Base-by-base conservation (phyloP, 352 stramenopile genomes). In the Phytophthora chlamydospora region DNA sequence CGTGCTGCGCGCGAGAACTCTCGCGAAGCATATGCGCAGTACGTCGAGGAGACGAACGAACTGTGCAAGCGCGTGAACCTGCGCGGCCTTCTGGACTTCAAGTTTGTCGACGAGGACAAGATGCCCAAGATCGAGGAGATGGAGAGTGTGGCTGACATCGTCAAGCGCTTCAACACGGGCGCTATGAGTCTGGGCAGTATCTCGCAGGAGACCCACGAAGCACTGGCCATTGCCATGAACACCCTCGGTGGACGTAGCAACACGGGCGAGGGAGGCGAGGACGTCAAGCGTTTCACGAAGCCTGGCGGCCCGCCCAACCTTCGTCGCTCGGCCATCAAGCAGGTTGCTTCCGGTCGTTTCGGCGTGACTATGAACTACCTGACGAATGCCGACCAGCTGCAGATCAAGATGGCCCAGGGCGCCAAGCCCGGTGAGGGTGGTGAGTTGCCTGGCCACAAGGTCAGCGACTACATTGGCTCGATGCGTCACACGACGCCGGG, bases 371-470 rank as follows among this genome's bases (percentile, higher is more conserved):
- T 97, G 53, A 90, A 98, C 69, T 99, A 99, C 70, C 78, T 99
- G 21, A 96, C 94, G 6, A 98, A 99, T 61, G 96, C 93, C 34
- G 95, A 99, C 64, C 93, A 98, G 77, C 96, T 99, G 36, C 95
- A 99, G 79, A 99, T 99, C 76, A 99, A 99, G 80, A 99, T 99
- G 94, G 96, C 96, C 1, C 96, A 99, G 77, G 96, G 96, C 49
- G 95, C 95, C 13, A 99, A 98, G 76, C 96, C 96, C 39, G 96
- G 96, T 61, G 96, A 99, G 80, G 96, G 96, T 69, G 96, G 96
- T 54, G 92, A 98, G 71, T 81, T 99, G 54, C 96, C 96, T 46
- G 96, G 96, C n/a, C 89, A 97, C 71, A 99, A 99, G 63, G 91
- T 98, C 17, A 97, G 91, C 10, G 84, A 98, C 38, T 98, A 98